Evolutionary conservation across 2,329 filamentous ascomycete genomes (phyloP).

Genomic region (Exophiala sp.): DNA sequence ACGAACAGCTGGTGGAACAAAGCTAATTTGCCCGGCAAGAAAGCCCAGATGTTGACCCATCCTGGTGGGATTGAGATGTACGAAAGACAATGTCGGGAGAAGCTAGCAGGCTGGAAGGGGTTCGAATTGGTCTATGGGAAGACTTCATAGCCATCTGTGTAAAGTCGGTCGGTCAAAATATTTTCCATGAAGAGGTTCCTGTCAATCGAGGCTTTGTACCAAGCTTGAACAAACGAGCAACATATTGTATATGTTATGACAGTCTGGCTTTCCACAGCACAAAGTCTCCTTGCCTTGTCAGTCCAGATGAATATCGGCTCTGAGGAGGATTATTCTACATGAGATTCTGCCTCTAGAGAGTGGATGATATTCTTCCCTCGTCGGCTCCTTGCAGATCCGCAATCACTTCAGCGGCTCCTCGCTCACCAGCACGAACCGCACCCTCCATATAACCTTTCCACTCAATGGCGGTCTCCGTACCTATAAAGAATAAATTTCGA

Average conservation of each 20-base stretch:
- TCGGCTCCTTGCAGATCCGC: constrained; percentile 38
- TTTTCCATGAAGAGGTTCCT: no score
- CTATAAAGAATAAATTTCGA: constrained; percentile 50
- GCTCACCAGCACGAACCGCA: constrained; percentile 49
- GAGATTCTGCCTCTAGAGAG: no score
- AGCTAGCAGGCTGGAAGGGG: constrained; percentile 7
- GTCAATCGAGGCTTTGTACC: no score
- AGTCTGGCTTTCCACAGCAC: no score
- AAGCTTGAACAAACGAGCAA: no score
- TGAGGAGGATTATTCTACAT: no score
- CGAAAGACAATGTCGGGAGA: constrained; percentile 4
- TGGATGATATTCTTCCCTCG: no score
- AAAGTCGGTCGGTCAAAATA: no score
- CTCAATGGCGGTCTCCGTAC: constrained; percentile 51
- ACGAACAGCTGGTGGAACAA: constrained; percentile 55
- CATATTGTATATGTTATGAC: no score
- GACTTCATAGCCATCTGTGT: no score
- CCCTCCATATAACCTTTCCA: constrained; percentile 61
- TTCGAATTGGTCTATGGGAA: neutral
- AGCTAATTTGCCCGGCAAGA: constrained; percentile 52
- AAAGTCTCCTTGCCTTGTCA: no score
- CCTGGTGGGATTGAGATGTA: constrained; percentile 11
- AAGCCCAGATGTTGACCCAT: constrained; percentile 10
- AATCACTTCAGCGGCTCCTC: constrained; percentile 39
- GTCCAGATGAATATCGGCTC: no score